Percentiles rank a stretch among this genome's conserved stretches.
Evolutionary conservation across 148 eudicot genomes (phyloP).

Genomic region (Beta vulgaris): DNA sequence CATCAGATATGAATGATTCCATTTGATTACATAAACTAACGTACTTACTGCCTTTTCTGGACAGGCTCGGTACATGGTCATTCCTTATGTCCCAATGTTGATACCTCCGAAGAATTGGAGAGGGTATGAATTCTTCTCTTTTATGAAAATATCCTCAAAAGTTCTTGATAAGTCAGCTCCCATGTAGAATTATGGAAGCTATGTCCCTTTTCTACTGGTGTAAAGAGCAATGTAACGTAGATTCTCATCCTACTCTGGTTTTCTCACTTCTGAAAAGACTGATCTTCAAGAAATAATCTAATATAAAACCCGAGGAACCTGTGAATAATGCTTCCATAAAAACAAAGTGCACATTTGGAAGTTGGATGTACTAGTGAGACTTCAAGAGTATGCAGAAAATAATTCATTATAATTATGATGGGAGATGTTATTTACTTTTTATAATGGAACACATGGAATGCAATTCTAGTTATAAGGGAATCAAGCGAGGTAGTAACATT

Average conservation of each 20-base stretch:
- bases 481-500: no score
- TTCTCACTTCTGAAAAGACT: neutral
- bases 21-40: constrained; percentile 14
- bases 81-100: constrained; percentile 91
- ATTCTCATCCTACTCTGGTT: neutral
- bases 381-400: no score
- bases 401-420: neutral
- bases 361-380: neutral
- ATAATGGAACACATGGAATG: no score
- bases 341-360: neutral
- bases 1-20: neutral
- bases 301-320: neutral
- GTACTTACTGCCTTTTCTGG: constrained; percentile 7
- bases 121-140: constrained; percentile 45
- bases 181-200: neutral
- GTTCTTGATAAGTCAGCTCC: neutral
- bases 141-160: neutral
- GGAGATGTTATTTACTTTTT: neutral
- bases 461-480: no score
- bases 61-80: constrained; percentile 76
- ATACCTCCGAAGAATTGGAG: constrained; percentile 86
- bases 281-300: neutral
- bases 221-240: neutral
- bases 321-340: neutral
- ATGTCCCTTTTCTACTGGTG: neutral